Evolutionary conservation across 306 rosid species (phyloP), one percentile per base, ranked within the genome.

Genomic region (Betula pendula): DNA sequence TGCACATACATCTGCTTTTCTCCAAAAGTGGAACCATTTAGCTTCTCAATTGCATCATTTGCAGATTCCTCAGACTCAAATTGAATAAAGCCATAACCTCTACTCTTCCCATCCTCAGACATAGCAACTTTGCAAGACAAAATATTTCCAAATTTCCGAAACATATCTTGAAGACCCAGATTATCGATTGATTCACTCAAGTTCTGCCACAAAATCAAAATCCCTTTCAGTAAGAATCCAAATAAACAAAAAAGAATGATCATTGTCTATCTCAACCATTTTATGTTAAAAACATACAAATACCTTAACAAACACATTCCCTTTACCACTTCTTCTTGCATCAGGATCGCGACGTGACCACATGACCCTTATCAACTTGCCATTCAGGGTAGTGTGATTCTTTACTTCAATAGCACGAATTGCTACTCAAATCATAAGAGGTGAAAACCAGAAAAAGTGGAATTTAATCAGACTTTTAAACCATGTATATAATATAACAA

Each of bases 281-380:
- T 49, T 69, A 53, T 42, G 45, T 22, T 11, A 75, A 53, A 65
- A 67, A 19, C 10, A 48, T 27, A 72, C 22, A 76, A 8, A 55
- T 90, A 90, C 98, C 93, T 94, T 94, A 66, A 94, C 91, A 87
- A 90, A 94, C 87, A 94, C 81, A 77, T 91, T 94, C 76, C 96
- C 97, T 31, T 81, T 38, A 75, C 87, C 87, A 56, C 89, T 91
- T 58, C 83, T 90, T 81, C 96, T 88, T 49, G 87, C 85, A 79
- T 84, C 94, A 47, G 93, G 84, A 84, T 94, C 91, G 17, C 91
- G 98, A 84, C 80, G 88, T 13, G 97, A 86, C 97, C 96, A 89
- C 93, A 86, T 90, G 69, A 91, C 94, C 73, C 97, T 87, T 19
- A 94, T 87, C 73, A 74, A 82, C 75, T 82, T 94, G 76, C 98